Evolutionary conservation across 257 asterid species (phyloP), one percentile per base, ranked within the genome.

Genomic region (Solanum acaule): DNA sequence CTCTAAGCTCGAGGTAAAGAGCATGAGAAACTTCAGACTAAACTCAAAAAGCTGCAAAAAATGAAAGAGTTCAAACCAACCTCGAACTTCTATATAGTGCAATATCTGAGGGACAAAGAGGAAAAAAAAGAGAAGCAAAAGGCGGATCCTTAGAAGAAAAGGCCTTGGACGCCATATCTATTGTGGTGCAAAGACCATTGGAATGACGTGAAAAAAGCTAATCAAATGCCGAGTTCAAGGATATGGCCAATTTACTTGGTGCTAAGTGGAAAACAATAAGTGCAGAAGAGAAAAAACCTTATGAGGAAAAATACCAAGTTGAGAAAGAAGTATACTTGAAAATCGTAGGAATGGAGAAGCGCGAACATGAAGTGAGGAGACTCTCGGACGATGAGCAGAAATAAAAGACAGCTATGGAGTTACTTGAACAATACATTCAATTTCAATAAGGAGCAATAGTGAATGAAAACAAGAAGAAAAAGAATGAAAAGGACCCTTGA

Each of bases 341-440:
- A 87, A 87, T 94, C 9, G 90, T 91, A 0, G 98, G 98, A 22
- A 92, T 90, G n/a, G 98, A 95, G 87, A 96, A 95, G 83, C 94
- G 98, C 10, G 97, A 96, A 88, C 93, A 85, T 0, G 99, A 96
- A 89, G 99, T 96, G 0, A 92, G 95, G 96, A 93, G 73, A 91
- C 97, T 96, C 5, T 88, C 95, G 37, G 99, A 96, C 81, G 98
- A 95, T 15, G 98, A 95, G 88, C 98, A 96, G 87, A 96, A 93
- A 70, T 97, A 95, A 86, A 96, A 94, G 91, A 93, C 94, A 15
- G 98, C 98, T 6, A 93, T 96, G 92, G 98, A 94, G 72, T 90
- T 96, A 95, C 96, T 95, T 72, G 98, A 96, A 22, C 97, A 96
- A 73, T 96, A 96, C 65, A 94, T 95, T 68, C 98, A 92, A 90